Percentiles rank a stretch among this genome's conserved stretches.
Conservation (phyloP, 345 rosid genomes). For the Hirschfeldia incana region DNA sequence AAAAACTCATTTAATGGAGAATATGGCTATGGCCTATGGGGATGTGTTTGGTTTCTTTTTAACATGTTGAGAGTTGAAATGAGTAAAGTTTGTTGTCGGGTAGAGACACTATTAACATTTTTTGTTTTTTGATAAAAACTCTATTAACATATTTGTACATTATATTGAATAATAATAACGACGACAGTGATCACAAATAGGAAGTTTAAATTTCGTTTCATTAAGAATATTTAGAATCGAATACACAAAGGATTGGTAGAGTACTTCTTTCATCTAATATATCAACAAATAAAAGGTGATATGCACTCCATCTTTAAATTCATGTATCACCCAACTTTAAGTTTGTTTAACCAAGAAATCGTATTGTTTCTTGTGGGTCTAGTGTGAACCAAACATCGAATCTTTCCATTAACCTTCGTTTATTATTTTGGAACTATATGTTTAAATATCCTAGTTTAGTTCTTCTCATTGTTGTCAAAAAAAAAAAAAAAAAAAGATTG, state of each 20-base stretch:
- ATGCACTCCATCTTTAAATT: background rate
- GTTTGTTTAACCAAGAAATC: background rate
- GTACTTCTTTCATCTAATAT: background rate
- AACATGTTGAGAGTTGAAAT: constrained; percentile 32
- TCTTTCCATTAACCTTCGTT: background rate
- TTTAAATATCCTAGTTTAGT: background rate
- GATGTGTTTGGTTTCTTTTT: background rate
- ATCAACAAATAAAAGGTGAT: background rate
- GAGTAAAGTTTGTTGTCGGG: constrained; percentile 32
- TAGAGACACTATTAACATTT: background rate
- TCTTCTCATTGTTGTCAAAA: too few species aligned
- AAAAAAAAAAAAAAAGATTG: too few species aligned
- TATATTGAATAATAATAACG: background rate
- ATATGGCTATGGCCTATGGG: constrained; percentile 15
- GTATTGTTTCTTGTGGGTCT: background rate
- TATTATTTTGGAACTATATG: background rate
- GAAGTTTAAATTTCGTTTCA: constrained; percentile 2
- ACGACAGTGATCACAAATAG: constrained; percentile 4
- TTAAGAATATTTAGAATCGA: background rate
- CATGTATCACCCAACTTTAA: background rate
- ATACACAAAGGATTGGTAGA: background rate
- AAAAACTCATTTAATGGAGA: background rate
- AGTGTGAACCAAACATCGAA: background rate
- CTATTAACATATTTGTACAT: too few species aligned
- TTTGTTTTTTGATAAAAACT: too few species aligned